Evolutionary conservation across 192 early-diverging fungal species (phyloP), one percentile per base, ranked within the genome.

Genomic region (Coemansia sp.): DNA sequence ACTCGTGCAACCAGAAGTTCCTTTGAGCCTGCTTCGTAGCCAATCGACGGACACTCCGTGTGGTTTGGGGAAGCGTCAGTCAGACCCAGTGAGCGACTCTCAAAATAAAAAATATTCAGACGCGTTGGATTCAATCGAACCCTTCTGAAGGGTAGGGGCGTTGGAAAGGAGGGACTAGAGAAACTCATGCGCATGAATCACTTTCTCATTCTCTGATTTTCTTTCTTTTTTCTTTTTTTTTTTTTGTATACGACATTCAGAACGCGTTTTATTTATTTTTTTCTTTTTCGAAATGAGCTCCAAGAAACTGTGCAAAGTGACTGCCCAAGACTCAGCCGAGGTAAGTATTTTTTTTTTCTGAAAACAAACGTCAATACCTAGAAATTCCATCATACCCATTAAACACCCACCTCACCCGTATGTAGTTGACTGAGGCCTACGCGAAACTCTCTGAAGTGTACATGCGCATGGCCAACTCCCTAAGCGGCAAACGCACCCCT

Each of bases 381-480:
- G 0, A 48, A 48, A 48, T 2, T n/a, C n/a, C 19, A 9, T n/a
- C 46, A 19, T 21, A 21, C 46, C n/a, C 46, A 19, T n/a, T 48
- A 29, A 25, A 53, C 2, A 3, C 51, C 23, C 25, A 21, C 9
- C 9, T 50, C 23, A 15, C 29, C 29, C 17, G 4, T 32, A 5
- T 21, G 29, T 58, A 58, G 55, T 14, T 58, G 29, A 58, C 55
- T 5, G 55, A 58, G 55, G 55, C 55, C 29, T 58, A 58, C 15
- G 55, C 55, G 23, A 58, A 58, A 23, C 55, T 58, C 5, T 58
- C 55, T 4, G 55, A 58, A 32, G 55, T 58, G 14, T 58, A 58
- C 17, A 58, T 58, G 55, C 55, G 55, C 55, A 58, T 58, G 55
- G 32, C 55, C 14, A 32, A 58, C 29, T 15, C 55, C 27, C 27